Conservation (phyloP, 345 rosid species). For the Lenwebbia sp. region DNA sequence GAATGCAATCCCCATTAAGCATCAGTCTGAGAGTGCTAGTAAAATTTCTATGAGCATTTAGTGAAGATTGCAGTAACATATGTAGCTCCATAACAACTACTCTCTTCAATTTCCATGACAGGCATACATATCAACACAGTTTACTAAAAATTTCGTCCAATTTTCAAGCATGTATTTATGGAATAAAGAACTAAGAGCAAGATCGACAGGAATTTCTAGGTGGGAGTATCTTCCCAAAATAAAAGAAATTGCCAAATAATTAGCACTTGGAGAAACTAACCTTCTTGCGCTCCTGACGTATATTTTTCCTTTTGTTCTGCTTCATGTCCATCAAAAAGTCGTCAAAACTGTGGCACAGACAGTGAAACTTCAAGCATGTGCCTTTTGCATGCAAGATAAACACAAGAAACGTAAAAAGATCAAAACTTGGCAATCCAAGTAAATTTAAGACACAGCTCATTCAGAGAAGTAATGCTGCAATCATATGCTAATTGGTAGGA, state of each 20-base stretch:
- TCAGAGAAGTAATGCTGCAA: background rate
- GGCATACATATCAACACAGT: background rate
- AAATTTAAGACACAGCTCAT: background rate
- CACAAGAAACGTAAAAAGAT: background rate
- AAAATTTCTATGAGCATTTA: background rate
- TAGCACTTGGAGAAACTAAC: slow-evolving; percentile 14
- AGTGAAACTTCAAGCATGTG: slow-evolving; percentile 1
- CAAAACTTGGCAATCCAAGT: background rate
- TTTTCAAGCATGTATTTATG: background rate
- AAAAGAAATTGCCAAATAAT: background rate
- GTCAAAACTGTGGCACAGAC: slow-evolving; percentile 55
- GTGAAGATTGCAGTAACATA: background rate
- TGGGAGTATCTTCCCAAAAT: background rate
- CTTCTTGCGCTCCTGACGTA: slow-evolving; percentile 94
- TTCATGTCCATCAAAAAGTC: slow-evolving; percentile 96
- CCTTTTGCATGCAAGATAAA: background rate
- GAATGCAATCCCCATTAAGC: background rate
- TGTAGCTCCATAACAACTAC: background rate
- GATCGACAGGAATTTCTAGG: background rate
- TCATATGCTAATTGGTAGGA: background rate
- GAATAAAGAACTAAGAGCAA: background rate
- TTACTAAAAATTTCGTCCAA: background rate
- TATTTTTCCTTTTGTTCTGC: slow-evolving; percentile 83
- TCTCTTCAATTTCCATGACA: background rate
- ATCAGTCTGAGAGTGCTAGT: background rate